Percentiles rank a stretch among this genome's conserved stretches.
Conservation (phyloP, 2,329 filamentous ascomycete species). For the Fusarium tuaranense region DNA sequence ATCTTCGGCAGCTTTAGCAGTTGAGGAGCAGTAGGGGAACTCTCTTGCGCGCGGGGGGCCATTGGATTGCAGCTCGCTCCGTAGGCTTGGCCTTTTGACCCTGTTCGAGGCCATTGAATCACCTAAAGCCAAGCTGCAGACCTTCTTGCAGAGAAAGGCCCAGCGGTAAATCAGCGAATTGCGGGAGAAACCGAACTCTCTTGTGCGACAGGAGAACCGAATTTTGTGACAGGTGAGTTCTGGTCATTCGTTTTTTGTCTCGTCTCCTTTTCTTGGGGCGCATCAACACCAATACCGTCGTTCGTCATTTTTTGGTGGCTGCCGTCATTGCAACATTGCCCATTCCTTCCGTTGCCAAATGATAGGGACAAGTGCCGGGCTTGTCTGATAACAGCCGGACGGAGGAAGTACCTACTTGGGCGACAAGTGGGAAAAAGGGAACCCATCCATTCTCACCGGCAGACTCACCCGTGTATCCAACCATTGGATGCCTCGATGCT, state of each 20-base stretch:
- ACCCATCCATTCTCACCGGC: background rate
- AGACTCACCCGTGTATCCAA: slow-evolving; percentile 3
- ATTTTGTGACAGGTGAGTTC: slow-evolving; percentile 40
- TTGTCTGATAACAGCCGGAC: background rate
- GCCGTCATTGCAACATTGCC: slow-evolving; percentile 8
- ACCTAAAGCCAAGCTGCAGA: slow-evolving; percentile 17
- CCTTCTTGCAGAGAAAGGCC: background rate
- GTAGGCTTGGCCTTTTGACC: slow-evolving; percentile 17
- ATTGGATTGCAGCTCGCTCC: slow-evolving; percentile 8
- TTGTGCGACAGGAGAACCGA: slow-evolving; percentile 16
- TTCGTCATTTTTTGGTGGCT: slow-evolving; percentile 11
- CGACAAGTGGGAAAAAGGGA: slow-evolving; percentile 4
- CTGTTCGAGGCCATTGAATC: slow-evolving; percentile 18
- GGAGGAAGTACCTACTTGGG: background rate
- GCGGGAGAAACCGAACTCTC: background rate
- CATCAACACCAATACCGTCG: slow-evolving; percentile 16
- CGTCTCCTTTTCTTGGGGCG: slow-evolving; percentile 15
- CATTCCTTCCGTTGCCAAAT: slow-evolving; percentile 9
- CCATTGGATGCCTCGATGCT: slow-evolving; percentile 11
- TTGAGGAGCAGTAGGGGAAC: slow-evolving; percentile 4
- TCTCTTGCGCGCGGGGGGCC: slow-evolving; percentile 3
- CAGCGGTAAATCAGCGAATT: background rate
- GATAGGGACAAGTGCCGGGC: slow-evolving; percentile 1
- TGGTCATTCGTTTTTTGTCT: slow-evolving; percentile 22
- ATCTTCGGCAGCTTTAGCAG: slow-evolving; percentile 1